A percentile compares a stretch with the other conserved stretches of the same genome.
Conservation (phyloP, 2,329 filamentous ascomycete genomes). For the Sporothrix variecibatus region DNA sequence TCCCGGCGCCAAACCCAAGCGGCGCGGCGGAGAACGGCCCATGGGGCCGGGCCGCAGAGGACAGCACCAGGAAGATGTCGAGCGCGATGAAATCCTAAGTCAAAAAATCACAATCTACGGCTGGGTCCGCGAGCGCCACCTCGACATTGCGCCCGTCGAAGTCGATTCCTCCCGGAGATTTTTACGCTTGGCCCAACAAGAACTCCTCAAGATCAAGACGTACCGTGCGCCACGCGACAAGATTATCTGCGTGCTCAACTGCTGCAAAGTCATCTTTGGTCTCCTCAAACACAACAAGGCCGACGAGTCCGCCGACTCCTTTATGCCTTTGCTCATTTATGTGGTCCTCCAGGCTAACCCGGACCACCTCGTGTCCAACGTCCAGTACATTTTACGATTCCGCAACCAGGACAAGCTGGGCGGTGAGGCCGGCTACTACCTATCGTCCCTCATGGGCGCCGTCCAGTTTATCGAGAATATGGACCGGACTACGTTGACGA, state of each 20-base stretch:
- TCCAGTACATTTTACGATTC: conserved; percentile 96
- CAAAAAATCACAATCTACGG: conserved; percentile 97
- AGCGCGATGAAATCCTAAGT: conserved; percentile 90
- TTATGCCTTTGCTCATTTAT: conserved; percentile 92
- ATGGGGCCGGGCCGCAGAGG: conserved; percentile 83
- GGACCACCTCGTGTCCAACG: conserved; percentile 93
- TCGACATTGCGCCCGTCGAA: conserved; percentile 84
- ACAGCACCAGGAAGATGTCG: conserved; percentile 97
- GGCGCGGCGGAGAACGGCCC: conserved; percentile 66
- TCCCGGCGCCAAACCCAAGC: conserved; percentile 67
- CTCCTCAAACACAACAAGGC: conserved; percentile 88
- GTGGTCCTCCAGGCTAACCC: conserved; percentile 93
- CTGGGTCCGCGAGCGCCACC: conserved; percentile 89
- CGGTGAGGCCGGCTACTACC: conserved; percentile 97
- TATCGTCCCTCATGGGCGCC: conserved; percentile 92
- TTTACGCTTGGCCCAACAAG: conserved; percentile 85
- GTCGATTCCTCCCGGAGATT: conserved; percentile 87
- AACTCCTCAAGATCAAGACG: conserved; percentile 92
- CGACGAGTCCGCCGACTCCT: conserved; percentile 94
- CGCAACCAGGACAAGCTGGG: conserved; percentile 95
- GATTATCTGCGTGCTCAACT: conserved; percentile 97
- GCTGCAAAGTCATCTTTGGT: conserved; percentile 98
- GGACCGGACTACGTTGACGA: conserved; percentile 89
- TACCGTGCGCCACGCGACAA: conserved; percentile 98
- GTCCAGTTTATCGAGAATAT: conserved; percentile 97